phyloP scores from a whole-genome alignment of 2,329 filamentous ascomycete species.

The Hypoxylon sp. region DNA sequence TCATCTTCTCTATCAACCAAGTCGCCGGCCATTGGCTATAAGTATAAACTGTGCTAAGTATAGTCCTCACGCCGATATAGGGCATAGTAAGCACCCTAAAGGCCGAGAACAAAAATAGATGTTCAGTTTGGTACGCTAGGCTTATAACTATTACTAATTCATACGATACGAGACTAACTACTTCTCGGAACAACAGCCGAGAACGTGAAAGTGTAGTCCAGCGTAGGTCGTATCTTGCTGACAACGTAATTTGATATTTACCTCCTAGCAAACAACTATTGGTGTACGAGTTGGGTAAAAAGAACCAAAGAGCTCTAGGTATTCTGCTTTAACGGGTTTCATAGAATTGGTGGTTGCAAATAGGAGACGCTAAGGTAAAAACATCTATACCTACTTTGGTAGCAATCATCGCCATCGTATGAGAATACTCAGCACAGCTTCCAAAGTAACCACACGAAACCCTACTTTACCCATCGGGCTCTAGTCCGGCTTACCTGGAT shows the following conservation, averaged over 20 bases:
- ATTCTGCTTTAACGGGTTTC: not conserved
- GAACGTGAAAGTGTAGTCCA: not conserved
- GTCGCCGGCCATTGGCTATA: not conserved
- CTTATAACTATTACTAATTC: not conserved
- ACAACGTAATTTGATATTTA: not conserved
- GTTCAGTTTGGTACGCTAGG: not conserved
- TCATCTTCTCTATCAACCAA: not conserved
- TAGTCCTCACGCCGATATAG: not conserved
- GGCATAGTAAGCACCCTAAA: slow-evolving; percentile 8
- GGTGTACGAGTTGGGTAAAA: not conserved
- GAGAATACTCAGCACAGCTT: not conserved
- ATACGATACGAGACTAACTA: not conserved
- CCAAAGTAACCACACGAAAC: not conserved
- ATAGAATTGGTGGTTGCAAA: not conserved
- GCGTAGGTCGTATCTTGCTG: slow-evolving; percentile 1
- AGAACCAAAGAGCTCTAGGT: not conserved
- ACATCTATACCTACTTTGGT: not conserved
- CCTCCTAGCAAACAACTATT: not conserved
- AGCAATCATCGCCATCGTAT: not conserved
- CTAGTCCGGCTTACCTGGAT: not conserved
- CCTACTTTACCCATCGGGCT: not conserved
- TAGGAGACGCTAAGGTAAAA: not conserved
- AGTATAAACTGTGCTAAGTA: slow-evolving; percentile 1
- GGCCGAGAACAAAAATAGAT: slow-evolving; percentile 9
- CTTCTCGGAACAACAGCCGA: not conserved